phyloP scores from a whole-genome alignment of 1,284 basidiomycete species.

The Mycena citricolor region DNA sequence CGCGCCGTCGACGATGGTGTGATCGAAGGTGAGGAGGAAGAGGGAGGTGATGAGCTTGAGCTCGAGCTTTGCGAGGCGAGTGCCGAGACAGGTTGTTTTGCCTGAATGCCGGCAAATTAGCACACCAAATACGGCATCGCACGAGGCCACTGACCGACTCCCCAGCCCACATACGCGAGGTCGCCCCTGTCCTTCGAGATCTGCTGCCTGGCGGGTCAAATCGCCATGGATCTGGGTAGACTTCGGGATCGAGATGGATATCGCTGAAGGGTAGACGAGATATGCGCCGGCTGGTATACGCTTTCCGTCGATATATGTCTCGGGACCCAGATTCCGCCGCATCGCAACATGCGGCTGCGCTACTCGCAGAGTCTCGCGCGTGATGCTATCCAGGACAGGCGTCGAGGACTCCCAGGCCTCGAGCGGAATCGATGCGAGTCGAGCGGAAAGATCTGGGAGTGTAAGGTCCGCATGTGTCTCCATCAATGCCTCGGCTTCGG shows the following conservation, averaged over 20 bases:
- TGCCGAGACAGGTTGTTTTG: constrained; percentile 65
- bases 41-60: constrained; percentile 67
- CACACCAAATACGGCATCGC: constrained; percentile 18
- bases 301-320: constrained; percentile 17
- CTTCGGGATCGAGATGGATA: not conserved
- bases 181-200: too few species aligned
- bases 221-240: not conserved
- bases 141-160: constrained; percentile 55
- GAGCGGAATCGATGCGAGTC: constrained; percentile 32
- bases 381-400: constrained; percentile 33
- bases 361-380: constrained; percentile 37
- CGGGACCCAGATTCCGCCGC: constrained; percentile 27
- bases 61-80: constrained; percentile 67
- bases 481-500: constrained; percentile 31
- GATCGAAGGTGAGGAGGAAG: constrained; percentile 60
- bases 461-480: constrained; percentile 26
- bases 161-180: constrained; percentile 71
- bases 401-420: constrained; percentile 37
- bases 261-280: constrained; percentile 11
- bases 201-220: too few species aligned
- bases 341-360: constrained; percentile 23
- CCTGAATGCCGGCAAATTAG: constrained; percentile 39
- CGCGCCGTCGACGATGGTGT: constrained; percentile 56
- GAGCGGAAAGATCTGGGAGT: constrained; percentile 30
- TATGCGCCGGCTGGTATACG: constrained; percentile 24